Base-by-base conservation (phyloP, 495 filamentous ascomycete genomes). In the Penicillium longicatenatum region DNA sequence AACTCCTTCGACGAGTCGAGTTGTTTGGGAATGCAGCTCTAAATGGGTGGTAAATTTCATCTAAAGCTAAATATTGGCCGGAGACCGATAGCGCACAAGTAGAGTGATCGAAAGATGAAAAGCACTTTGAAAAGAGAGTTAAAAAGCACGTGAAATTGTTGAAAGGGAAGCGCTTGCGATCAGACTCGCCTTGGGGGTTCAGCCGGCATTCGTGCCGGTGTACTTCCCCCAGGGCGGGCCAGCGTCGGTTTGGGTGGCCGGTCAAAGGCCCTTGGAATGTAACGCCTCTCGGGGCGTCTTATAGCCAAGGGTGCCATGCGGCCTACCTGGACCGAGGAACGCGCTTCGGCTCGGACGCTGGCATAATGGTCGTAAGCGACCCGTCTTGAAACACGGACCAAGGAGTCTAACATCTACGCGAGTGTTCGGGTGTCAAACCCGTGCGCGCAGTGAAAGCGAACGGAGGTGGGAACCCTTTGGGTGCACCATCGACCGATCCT, bases 141-240 rank as follows among this genome's bases (percentile, higher is more conserved):
- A 86, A 87, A 87, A 70, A 87, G 83, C 77, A 86, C 80, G 84
- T 86, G 81, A 87, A 87, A 86, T 86, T 87, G 80, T 85, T 87
- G 80, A 86, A 85, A 86, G 83, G 83, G 84, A 86, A 86, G 82
- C 83, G 82, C 79, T 84, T 82, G 73, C 77, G 73, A 81, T 74
- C 64, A 64, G 59, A 77, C 80, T 85, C 79, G 82, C 74, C 47
- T 50, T 17, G 16, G 30, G 47, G 47, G 47, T 50, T 50, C 48
- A 50, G 20, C 79, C 71, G 70, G 68, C 70, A 70, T 83, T 84
- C 67, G 80, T 68, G 70, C 71, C 69, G 72, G 83, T 81, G 73
- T 73, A 85, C 76, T 86, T 76, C 58, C 67, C 72, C 57, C 53
- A 51, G 73, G 69, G 67, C 73, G 82, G 82, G 83, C 82, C 80